Conservation (phyloP, 306 rosid species). For the Begonia fuchsioides region DNA sequence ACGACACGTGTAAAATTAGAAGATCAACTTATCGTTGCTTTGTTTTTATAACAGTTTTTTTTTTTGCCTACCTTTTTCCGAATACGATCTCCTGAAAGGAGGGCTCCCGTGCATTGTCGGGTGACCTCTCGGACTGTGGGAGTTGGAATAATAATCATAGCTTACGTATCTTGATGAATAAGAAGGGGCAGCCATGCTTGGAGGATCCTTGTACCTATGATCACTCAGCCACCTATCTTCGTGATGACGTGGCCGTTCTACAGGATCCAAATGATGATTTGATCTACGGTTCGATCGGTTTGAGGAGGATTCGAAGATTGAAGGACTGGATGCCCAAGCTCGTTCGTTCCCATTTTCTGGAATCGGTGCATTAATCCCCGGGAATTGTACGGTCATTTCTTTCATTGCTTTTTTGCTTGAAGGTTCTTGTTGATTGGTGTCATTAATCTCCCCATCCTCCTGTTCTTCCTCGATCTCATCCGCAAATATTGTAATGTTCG, state of each 20-base stretch:
- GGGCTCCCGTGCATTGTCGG: constrained; percentile 23
- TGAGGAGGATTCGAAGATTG: constrained; percentile 32
- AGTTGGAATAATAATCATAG: constrained; percentile 18
- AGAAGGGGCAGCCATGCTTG: constrained; percentile 58
- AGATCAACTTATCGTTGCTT: no score
- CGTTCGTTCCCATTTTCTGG: constrained; percentile 69
- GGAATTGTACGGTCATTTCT: constrained; percentile 61
- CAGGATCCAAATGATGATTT: constrained; percentile 25
- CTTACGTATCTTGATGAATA: constrained; percentile 48
- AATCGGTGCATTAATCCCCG: constrained; percentile 83
- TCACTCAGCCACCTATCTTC: constrained; percentile 49
- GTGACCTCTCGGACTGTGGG: constrained; percentile 13
- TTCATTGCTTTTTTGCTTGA: constrained; percentile 2
- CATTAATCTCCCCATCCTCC: constrained; percentile 89
- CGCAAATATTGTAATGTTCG: constrained; percentile 66
- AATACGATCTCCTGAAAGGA: constrained; percentile 17
- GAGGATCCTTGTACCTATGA: constrained; percentile 56
- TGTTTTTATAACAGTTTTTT: constrained; percentile 2
- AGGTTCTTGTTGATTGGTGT: constrained; percentile 23
- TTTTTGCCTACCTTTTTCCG: constrained; percentile 40
- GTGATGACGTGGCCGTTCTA: constrained; percentile 39
- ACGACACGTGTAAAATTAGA: no score
- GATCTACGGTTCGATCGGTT: constrained; percentile 32
- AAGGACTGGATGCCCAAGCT: constrained; percentile 46
- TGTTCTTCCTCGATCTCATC: constrained; percentile 42